Evolutionary conservation across 2,329 filamentous ascomycete species (phyloP), one percentile per base, ranked within the genome.

Genomic region (Plectosphaerella sp.): DNA sequence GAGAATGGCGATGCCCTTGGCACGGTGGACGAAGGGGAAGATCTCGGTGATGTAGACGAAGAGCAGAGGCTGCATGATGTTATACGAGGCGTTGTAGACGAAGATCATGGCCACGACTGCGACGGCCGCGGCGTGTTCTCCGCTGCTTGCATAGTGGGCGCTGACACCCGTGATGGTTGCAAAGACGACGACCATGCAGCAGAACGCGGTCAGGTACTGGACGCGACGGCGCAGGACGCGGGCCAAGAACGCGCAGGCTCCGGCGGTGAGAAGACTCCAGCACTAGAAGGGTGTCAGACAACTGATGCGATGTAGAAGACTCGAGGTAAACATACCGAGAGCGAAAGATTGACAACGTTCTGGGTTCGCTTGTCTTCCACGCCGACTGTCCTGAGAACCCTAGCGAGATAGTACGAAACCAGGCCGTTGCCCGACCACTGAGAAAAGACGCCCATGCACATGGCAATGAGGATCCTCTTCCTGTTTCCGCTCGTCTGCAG

Each of bases 31-130:
- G 59, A 74, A 82, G 1, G 78, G 78, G 54, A 80, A 76, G 0
- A 82, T 61, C 54, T 83, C 78, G 20, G 79, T 69, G 0, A 80
- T 70, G 64, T 79, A 81, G 7, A 76, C 62, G 24, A 59, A 61
- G 0, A 76, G 77, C 16, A 82, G 67, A 3, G 78, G 74, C 49
- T 79, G 80, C 63, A 79, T 77, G 45, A 80, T 70, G 57, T 79
- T 79, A 63, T 80, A 82, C 56, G 69, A 71, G 5, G 76, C 71
- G 5, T 73, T 61, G 48, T 65, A 70, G 62, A 66, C 69, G 46
- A 70, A 71, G 18, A 71, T 70, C 10, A 69, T 59, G 2, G 64
- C 66, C 49, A 72, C 58, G 0, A 69, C 68, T 1, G 65, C 62
- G 2, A 63, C 54, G 14, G 65, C 67, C 0, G 67, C 65, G 0